Base-by-base conservation (phyloP, 805 yeast species). In the Metschnikowia vanudenii region DNA sequence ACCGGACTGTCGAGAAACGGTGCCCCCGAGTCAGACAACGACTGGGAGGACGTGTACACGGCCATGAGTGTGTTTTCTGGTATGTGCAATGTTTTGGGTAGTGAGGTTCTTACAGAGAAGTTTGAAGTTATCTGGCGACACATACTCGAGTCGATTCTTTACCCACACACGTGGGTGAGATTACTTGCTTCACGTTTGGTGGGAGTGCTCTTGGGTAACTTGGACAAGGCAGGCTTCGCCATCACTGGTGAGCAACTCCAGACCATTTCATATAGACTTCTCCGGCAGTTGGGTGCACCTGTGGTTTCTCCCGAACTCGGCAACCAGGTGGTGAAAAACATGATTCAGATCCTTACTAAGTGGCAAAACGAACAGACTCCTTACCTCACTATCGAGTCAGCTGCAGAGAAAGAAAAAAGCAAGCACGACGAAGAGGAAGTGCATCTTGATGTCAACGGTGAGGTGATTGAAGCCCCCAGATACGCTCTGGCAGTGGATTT, bases 131-230 rank as follows among this genome's bases (percentile, higher is more conserved):
- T 77, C 8, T 86, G 92, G 90, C 54, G 62, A 2, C 61, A 65
- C 14, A 64, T 85, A 2, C 70, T 79, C 19, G 76, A 74, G 3
- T 65, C 81, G 24, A 71, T 90, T 44, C 69, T 91, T 42, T 91
- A 80, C 61, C 97, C 97, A 2, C 97, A 91, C 64, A 75, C 94
- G 1, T 91, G 98, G 98, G 85, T 91, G 6, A 79, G 97, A 56
- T 71, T 85, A 48, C 67, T 77, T 4, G 71, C 95, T 1, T 68
- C 84, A 6, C 72, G 91, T 43, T 68, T 88, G 29, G 62, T 82
- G 33, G 82, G 84, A 1, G 58, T 65, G 1, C 60, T 85, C 41
- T 68, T 87, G 46, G 58, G 75, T 8, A 71, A 75, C 41, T 39
- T 68, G 37, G 66, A 69, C 30, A 55, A 60, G 13, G 47, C 70